A percentile compares a stretch with the other conserved stretches of the same genome.
Evolutionary conservation across 1,284 basidiomycete genomes (phyloP).

Genomic region (Leccinum fuscescens): DNA sequence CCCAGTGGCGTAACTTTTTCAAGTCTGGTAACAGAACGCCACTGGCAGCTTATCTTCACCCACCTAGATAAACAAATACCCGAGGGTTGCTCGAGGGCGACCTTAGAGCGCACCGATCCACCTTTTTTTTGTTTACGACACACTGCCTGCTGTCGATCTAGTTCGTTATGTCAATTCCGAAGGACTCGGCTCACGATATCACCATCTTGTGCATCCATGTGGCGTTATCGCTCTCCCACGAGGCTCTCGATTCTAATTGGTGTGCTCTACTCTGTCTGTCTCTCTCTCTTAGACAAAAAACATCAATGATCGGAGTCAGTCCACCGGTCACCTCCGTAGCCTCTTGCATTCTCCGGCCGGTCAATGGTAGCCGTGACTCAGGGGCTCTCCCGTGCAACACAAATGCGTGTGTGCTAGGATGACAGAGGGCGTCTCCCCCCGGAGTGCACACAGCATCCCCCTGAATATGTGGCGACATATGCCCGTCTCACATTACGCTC

Average conservation of each 20-base stretch:
- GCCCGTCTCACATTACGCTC: not conserved
- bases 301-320: not conserved
- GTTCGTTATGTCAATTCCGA: not conserved
- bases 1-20: constrained; percentile 4
- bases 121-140: not conserved
- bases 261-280: not conserved
- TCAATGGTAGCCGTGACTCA: not conserved
- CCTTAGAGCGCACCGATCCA: not conserved
- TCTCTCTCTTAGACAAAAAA: not conserved
- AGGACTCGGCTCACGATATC: not conserved
- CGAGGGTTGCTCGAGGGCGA: not conserved
- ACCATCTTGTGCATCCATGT: not conserved
- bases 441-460: not conserved
- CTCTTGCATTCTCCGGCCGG: not conserved
- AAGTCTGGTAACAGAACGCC: not conserved
- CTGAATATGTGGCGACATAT: not conserved
- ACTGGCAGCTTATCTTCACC: not conserved
- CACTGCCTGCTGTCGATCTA: constrained; percentile 4
- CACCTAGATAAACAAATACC: constrained; percentile 1
- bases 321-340: not conserved
- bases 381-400: not conserved
- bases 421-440: not conserved
- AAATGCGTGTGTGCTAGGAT: not conserved
- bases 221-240: constrained; percentile 5
- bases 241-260: not conserved